phyloP scores from a whole-genome alignment of 2,329 filamentous ascomycete species.

The Cytospora piceicola region DNA sequence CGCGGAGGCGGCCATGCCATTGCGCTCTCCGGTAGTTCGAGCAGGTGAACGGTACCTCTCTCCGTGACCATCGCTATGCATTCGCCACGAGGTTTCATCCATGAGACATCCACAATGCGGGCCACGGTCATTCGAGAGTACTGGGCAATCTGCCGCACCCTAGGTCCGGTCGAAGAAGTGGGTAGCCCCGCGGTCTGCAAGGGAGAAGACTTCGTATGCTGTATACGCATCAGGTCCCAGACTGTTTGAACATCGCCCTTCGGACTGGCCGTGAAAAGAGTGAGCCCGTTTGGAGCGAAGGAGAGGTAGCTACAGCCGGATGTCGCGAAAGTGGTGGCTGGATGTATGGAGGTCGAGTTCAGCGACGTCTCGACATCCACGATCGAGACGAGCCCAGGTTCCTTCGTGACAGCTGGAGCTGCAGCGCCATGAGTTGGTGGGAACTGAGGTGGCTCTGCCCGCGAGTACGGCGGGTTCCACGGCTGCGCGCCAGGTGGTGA shows the following conservation, averaged over 20 bases:
- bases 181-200: slow-evolving; percentile 54
- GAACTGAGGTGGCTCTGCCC: slow-evolving; percentile 60
- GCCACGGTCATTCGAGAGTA: slow-evolving; percentile 92
- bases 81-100: slow-evolving; percentile 81
- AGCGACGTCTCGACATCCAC: slow-evolving; percentile 68
- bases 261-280: slow-evolving; percentile 76
- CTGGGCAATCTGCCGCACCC: slow-evolving; percentile 82
- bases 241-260: slow-evolving; percentile 84
- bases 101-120: slow-evolving; percentile 86
- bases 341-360: slow-evolving; percentile 57
- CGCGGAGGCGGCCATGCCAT: slow-evolving; percentile 85
- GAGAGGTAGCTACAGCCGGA: slow-evolving; percentile 82
- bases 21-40: slow-evolving; percentile 80
- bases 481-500: slow-evolving; percentile 51
- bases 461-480: slow-evolving; percentile 51
- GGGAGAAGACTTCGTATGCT: slow-evolving; percentile 64
- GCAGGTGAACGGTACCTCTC: slow-evolving; percentile 91
- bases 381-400: slow-evolving; percentile 76
- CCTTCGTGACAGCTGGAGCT: slow-evolving; percentile 61
- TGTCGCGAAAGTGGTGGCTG: slow-evolving; percentile 72
- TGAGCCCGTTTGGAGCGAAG: slow-evolving; percentile 73
- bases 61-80: slow-evolving; percentile 88
- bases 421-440: slow-evolving; percentile 74
- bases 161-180: slow-evolving; percentile 54
- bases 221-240: slow-evolving; percentile 75